Base-by-base conservation (phyloP, 495 filamentous ascomycete species). In the Parachaetomium inaequale region DNA sequence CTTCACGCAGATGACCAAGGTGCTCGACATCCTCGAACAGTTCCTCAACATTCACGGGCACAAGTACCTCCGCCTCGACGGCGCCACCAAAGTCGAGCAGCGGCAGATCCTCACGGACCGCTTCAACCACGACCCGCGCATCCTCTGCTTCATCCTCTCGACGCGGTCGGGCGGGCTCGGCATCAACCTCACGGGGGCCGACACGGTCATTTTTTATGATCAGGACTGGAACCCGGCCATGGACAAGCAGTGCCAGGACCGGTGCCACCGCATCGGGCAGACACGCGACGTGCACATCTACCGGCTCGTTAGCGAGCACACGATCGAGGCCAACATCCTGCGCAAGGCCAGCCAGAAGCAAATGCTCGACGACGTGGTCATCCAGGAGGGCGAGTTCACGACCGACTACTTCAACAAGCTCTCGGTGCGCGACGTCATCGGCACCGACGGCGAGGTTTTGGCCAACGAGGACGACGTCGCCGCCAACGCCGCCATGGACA, bases 151-250 rank as follows among this genome's bases (percentile, higher is more conserved):
- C 77, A 99, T 99, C 71, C 84, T 98, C 14, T 96, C 92, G 2
- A 95, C 90, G 60, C 87, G 95, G 49, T 96, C 95, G 1, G 95
- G 95, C 59, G 95, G 95, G 53, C 79, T 99, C 2, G 95, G 95
- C 54, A 96, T 96, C 76, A 98, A 98, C 69, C 79, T 99, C 17
- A 98, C 94, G 0, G 95, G 94, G 34, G 95, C 95, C 26, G 94
- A 97, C 73, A 96, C 94, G 0, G 95, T 99, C 69, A 98, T 99
- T 69, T 99, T 99, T 77, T 99, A 99, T 76, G 95, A 99, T 72
- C 84, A 96, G 46, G 95, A 99, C 75, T 99, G 95, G 95, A 99
- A 99, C 66, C 95, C 95, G 0, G 95, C 95, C 12, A 99, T 99
- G 95, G 95, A 99, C 75, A 96, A 96, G 70, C 95, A 99, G 74